A percentile compares a stretch with the other conserved stretches of the same genome.
Evolutionary conservation across 1,284 basidiomycete genomes (phyloP).

Genomic region (Ustilago loliicola): DNA sequence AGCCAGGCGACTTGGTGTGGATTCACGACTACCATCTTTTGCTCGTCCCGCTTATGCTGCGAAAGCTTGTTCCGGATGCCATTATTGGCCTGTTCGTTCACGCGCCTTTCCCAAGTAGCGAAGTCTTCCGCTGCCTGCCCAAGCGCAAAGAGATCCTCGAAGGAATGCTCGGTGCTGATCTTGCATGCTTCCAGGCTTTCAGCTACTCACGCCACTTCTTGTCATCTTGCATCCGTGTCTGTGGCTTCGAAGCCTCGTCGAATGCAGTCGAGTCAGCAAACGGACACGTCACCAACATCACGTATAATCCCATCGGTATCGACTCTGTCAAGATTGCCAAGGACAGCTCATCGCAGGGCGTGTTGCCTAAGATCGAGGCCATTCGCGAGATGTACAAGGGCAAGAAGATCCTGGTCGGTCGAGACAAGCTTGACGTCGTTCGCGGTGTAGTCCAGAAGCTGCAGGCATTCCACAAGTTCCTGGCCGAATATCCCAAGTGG

Average conservation of each 20-base stretch:
- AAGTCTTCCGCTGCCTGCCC: slow-evolving; percentile 93
- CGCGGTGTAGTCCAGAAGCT: slow-evolving; percentile 98
- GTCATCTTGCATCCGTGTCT: slow-evolving; percentile 93
- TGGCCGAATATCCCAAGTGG: slow-evolving; percentile 96
- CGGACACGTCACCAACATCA: slow-evolving; percentile 86
- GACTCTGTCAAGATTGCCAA: slow-evolving; percentile 89
- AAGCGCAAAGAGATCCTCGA: slow-evolving; percentile 89
- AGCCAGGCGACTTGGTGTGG: slow-evolving; percentile 83
- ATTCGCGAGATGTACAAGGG: slow-evolving; percentile 88
- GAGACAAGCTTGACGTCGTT: slow-evolving; percentile 98
- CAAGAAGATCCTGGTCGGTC: slow-evolving; percentile 98
- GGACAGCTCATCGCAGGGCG: slow-evolving; percentile 84
- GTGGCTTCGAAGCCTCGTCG: slow-evolving; percentile 89
- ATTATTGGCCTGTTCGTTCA: slow-evolving; percentile 92
- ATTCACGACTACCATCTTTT: slow-evolving; percentile 82
- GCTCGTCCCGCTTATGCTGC: slow-evolving; percentile 86
- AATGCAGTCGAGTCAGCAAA: slow-evolving; percentile 86
- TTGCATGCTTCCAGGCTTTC: slow-evolving; percentile 96
- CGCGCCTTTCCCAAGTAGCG: slow-evolving; percentile 95
- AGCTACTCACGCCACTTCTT: slow-evolving; percentile 96
- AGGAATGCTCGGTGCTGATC: slow-evolving; percentile 96
- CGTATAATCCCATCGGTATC: slow-evolving; percentile 96
- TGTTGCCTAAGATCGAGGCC: slow-evolving; percentile 88
- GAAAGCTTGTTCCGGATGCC: slow-evolving; percentile 81
- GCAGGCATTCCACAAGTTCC: slow-evolving; percentile 93